phyloP scores from a whole-genome alignment of 495 filamentous ascomycete species.

The Opeltia flavorubescens region DNA sequence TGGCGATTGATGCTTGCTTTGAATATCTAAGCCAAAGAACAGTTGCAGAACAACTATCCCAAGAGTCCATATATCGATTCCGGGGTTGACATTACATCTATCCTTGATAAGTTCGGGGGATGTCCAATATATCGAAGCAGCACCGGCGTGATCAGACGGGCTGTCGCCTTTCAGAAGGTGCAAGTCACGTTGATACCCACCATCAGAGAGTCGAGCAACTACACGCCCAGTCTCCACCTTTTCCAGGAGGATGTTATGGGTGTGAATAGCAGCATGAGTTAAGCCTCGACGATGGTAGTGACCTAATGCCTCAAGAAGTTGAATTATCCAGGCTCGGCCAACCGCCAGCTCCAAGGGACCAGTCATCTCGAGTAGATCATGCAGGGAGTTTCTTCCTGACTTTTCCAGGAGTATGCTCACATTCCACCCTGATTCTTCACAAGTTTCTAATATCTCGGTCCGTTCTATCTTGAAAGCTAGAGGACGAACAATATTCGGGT shows the following conservation, averaged over 20 bases:
- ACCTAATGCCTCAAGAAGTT: conserved; percentile 80
- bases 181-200: conserved; percentile 50
- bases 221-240: conserved; percentile 39
- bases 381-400: conserved; percentile 67
- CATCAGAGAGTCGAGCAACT: conserved; percentile 51
- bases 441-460: conserved; percentile 18
- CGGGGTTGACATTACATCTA: conserved; percentile 38
- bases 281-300: conserved; percentile 73
- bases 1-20: conserved; percentile 66
- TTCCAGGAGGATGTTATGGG: conserved; percentile 60
- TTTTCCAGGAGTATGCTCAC: conserved; percentile 68
- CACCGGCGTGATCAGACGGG: conserved; percentile 13
- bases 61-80: conserved; percentile 90
- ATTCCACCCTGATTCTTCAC: conserved; percentile 42
- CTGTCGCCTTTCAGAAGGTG: conserved; percentile 38
- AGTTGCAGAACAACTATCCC: conserved; percentile 84
- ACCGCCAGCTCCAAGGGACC: conserved; percentile 56
- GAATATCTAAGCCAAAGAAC: conserved; percentile 71
- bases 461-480: conserved; percentile 65
- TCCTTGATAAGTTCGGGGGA: conserved; percentile 62
- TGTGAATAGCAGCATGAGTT: conserved; percentile 65
- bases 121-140: conserved; percentile 60
- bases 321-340: conserved; percentile 71
- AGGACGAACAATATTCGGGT: conserved; percentile 64
- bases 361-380: conserved; percentile 65